phyloP scores from a whole-genome alignment of 2,329 filamentous ascomycete species.

The Epichloe uncinata region DNA sequence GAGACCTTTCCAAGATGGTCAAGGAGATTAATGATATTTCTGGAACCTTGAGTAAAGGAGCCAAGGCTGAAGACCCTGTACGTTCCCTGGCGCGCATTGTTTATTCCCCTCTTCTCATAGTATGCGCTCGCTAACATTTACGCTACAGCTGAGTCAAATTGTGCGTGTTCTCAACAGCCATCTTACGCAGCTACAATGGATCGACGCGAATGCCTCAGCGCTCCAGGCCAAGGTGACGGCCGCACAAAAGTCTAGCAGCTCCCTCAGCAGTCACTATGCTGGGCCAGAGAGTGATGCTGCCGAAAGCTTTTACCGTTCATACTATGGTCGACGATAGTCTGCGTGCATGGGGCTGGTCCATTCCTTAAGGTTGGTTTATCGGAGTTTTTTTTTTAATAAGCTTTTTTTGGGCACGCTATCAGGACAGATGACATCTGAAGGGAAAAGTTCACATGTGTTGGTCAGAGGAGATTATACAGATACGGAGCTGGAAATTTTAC shows the following conservation, averaged over 20 bases:
- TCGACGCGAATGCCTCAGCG: slow-evolving; percentile 71
- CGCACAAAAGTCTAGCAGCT: slow-evolving; percentile 67
- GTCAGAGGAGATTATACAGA: slow-evolving; percentile 2
- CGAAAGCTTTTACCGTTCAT: slow-evolving; percentile 84
- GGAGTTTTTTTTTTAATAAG: slow-evolving; percentile 1
- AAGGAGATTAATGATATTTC: slow-evolving; percentile 94
- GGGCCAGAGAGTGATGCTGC: slow-evolving; percentile 56
- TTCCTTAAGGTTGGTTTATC: background rate
- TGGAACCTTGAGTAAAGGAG: slow-evolving; percentile 76
- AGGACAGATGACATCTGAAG: background rate
- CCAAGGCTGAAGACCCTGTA: slow-evolving; percentile 78
- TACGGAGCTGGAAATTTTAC: slow-evolving; percentile 6
- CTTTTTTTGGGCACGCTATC: background rate
- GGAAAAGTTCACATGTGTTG: slow-evolving; percentile 5
- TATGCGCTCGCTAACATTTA: slow-evolving; percentile 7
- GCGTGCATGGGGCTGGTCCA: background rate
- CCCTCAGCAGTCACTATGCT: slow-evolving; percentile 42
- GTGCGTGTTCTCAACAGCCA: slow-evolving; percentile 91
- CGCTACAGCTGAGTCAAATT: slow-evolving; percentile 73
- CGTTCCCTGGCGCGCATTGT: slow-evolving; percentile 21
- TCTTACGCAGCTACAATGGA: slow-evolving; percentile 81
- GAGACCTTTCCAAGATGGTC: slow-evolving; percentile 89
- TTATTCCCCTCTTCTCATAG: slow-evolving; percentile 4
- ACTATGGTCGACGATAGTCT: slow-evolving; percentile 56
- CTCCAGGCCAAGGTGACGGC: slow-evolving; percentile 71